phyloP scores from a whole-genome alignment of 768 basidiomycete genomes.

The Russula virescens region DNA sequence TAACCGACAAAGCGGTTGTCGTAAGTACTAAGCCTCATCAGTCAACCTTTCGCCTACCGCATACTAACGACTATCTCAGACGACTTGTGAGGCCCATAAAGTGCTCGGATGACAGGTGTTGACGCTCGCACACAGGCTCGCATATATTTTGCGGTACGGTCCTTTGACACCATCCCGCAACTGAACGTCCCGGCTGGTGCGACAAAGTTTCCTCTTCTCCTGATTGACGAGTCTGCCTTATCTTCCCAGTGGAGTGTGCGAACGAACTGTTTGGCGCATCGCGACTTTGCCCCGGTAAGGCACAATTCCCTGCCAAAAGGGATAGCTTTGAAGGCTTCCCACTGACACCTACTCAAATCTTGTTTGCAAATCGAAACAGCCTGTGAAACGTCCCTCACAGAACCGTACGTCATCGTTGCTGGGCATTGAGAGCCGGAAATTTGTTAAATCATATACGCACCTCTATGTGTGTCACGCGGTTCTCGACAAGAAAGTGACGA shows the following conservation, averaged over 20 bases:
- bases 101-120: not conserved
- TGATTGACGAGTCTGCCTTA: not conserved
- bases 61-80: slow-evolving; percentile 35
- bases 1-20: slow-evolving; percentile 80
- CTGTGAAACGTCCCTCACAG: slow-evolving; percentile 72
- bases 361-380: slow-evolving; percentile 38
- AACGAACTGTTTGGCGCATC: slow-evolving; percentile 76
- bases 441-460: not conserved
- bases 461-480: not conserved
- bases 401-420: slow-evolving; percentile 50
- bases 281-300: slow-evolving; percentile 68
- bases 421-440: slow-evolving; percentile 1
- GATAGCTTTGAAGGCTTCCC: not conserved
- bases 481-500: slow-evolving; percentile 26
- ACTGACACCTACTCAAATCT: not conserved
- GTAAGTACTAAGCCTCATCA: slow-evolving; percentile 40
- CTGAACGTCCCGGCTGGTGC: too few species aligned
- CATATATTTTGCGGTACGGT: slow-evolving; percentile 75
- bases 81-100: slow-evolving; percentile 43
- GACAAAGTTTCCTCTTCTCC: not conserved
- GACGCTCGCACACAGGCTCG: slow-evolving; percentile 46
- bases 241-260: slow-evolving; percentile 67
- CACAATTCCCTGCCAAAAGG: not conserved
- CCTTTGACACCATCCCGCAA: too few species aligned
- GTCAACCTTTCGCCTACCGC: not conserved